Base-by-base conservation (phyloP, 2,329 filamentous ascomycete species). In the Malbranchea cinnamomea region DNA sequence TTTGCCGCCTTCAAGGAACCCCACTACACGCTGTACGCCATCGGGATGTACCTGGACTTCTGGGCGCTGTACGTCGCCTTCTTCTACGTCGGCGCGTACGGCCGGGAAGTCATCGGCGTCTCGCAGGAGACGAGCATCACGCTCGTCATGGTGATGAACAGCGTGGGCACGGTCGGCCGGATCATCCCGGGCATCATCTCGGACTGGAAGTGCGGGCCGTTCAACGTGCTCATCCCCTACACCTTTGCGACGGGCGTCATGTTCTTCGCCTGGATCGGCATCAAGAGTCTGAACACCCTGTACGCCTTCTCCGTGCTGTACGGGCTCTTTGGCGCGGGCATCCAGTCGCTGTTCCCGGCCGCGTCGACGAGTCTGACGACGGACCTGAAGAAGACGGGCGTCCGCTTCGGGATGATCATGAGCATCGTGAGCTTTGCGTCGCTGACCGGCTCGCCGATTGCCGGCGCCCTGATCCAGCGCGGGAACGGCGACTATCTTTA, bases 301-400 rank as follows among this genome's bases (percentile, higher is more conserved):
- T 79, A 78, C 42, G 60, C 57, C 1, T 82, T 78, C 63, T 56
- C 68, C 0, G 54, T 62, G 0, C 59, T 75, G 33, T 79, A 77
- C 43, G 78, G 78, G 1, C 58, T 79, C 27, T 65, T 65, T 2
- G 70, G 65, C 0, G 74, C 72, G 0, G 71, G 63, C 0, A 67
- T 80, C 26, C 75, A 80, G 50, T 65, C 65, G 5, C 46, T 82
- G 7, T 79, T 80, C 41, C 75, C 77, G 0, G 71, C 74, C 0
- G 68, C 65, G 0, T 43, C 78, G 23, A 66, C 63, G 28, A 66
- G 64, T 23, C 50, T 72, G 34, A 68, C 63, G 0, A 57, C 56
- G 0, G 63, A 71, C 41, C 34, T 68, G 34, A 59, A 59, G 36
- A 69, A 67, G 45, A 52, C 54, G 4, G 68, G 68, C 0, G 60